These are phyloP conservation scores for Prunus dulcis DNA, from an alignment of 306 rosid species.

Conservation along the genomic window DNA sequence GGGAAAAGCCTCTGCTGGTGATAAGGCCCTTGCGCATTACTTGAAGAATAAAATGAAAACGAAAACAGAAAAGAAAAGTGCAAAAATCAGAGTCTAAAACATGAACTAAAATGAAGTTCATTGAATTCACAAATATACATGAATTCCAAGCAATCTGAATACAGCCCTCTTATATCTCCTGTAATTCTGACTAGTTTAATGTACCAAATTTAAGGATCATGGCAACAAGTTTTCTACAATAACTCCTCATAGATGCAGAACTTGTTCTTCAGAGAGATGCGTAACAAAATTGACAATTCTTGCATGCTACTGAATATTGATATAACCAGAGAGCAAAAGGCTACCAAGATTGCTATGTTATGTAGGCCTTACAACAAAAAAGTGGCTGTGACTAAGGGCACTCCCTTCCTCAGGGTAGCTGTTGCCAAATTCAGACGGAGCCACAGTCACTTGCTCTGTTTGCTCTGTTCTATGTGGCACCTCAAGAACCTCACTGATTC, in stretches of 20 bases:
- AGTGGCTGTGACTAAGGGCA: constrained; percentile 25
- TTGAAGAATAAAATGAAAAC: not conserved
- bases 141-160: not conserved
- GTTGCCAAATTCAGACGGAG: constrained; percentile 3
- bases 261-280: too few relatives aligned
- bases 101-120: not conserved
- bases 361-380: constrained; percentile 34
- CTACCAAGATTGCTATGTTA: constrained; percentile 1
- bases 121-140: not conserved
- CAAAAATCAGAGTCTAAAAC: not conserved
- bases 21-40: not conserved
- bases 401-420: not conserved
- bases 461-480: not conserved
- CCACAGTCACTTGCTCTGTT: constrained; percentile 3
- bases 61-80: not conserved
- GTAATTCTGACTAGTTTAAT: not conserved
- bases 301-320: not conserved
- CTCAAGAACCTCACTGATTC: constrained; percentile 28
- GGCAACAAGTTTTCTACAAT: too few relatives aligned
- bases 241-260: not conserved
- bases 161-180: not conserved
- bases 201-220: not conserved
- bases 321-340: not conserved
- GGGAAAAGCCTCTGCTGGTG: not conserved
- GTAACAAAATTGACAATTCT: not conserved